Evolutionary conservation across 192 early-diverging fungal species (phyloP).

Genomic region (Coemansia nantahalensis): DNA sequence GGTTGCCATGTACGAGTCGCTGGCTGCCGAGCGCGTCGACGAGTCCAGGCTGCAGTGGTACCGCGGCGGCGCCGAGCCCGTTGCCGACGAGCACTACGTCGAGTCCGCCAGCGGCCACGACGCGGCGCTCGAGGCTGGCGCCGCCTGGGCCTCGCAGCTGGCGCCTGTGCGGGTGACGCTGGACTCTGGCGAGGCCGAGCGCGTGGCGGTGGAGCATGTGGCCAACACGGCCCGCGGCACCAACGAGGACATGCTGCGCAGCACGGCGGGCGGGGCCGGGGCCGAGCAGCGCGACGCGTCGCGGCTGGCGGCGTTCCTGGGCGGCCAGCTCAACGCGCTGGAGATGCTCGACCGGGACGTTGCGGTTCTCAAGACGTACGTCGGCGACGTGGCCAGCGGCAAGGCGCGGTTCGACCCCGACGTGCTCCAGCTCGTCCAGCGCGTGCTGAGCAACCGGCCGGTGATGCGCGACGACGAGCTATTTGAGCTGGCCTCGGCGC

Average conservation of each 20-base stretch:
- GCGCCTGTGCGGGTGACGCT: slow-evolving; percentile 29
- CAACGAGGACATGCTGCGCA: slow-evolving; percentile 10
- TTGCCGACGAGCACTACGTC: slow-evolving; percentile 13
- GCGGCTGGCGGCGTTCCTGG: slow-evolving; percentile 41
- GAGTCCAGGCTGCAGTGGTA: slow-evolving; percentile 17
- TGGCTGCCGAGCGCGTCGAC: slow-evolving; percentile 16
- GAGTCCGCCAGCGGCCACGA: slow-evolving; percentile 6
- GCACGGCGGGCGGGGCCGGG: background rate
- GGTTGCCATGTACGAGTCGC: slow-evolving; percentile 40
- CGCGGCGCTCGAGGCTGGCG: slow-evolving; percentile 2
- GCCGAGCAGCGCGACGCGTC: background rate
- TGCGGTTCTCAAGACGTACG: slow-evolving; percentile 34
- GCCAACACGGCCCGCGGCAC: slow-evolving; percentile 21
- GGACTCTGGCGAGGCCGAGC: slow-evolving; percentile 52
- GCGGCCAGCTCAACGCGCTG: slow-evolving; percentile 41
- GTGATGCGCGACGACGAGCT: slow-evolving; percentile 36
- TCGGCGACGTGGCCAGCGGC: slow-evolving; percentile 35
- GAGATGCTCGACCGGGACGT: slow-evolving; percentile 50
- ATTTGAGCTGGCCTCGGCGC: slow-evolving; percentile 42
- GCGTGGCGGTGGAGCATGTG: slow-evolving; percentile 48
- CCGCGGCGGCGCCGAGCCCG: background rate
- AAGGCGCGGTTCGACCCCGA: slow-evolving; percentile 44
- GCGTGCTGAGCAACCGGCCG: slow-evolving; percentile 43
- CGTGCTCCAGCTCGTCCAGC: slow-evolving; percentile 47
- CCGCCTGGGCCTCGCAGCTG: slow-evolving; percentile 35